Evolutionary conservation across 305 asterid genomes (phyloP), one percentile per base, ranked within the genome.

Genomic region (Caryopteris hybrid): DNA sequence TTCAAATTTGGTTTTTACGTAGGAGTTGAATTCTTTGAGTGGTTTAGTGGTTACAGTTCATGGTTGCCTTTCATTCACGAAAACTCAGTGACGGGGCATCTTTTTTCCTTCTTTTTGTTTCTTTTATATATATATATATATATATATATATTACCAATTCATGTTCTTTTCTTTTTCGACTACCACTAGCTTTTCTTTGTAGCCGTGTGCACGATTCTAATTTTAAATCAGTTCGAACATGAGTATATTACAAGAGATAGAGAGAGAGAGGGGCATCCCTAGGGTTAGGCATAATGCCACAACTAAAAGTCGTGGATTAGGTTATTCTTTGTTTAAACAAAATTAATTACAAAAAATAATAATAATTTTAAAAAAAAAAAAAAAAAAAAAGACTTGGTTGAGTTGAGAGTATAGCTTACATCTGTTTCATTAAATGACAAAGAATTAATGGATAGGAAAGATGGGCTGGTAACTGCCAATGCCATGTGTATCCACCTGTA

Each of bases 11-110:
- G 64, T 62, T 52, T 66, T 64, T 72, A 72, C 51, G 63, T 59
- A 31, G 78, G 74, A 72, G 78, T 73, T 77, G 78, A 81, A 79
- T 73, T 68, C 75, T 74, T 81, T 73, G 84, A 77, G 84, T 73
- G 71, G 74, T 78, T 39, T 71, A 81, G 84, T 75, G 86, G 90
- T 69, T 77, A 80, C 76, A 70, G 71, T 80, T 78, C 81, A 68
- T 57, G 80, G 85, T 88, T 80, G 87, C 91, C 90, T 83, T 84
- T 61, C 73, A 77, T 84, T 84, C 93, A 90, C 97, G 90, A 84
- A 87, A 88, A 81, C 87, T 77, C 74, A 78, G 85, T 73, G 79
- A 80, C 70, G 60, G 41, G 74, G 83, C 76, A 72, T 77, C 73
- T 48, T 67, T 63, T 41, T 45, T 7, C 62, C 57, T 51, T 48